Conservation (phyloP, 805 yeast species). For the Myxozyma neotropica region DNA sequence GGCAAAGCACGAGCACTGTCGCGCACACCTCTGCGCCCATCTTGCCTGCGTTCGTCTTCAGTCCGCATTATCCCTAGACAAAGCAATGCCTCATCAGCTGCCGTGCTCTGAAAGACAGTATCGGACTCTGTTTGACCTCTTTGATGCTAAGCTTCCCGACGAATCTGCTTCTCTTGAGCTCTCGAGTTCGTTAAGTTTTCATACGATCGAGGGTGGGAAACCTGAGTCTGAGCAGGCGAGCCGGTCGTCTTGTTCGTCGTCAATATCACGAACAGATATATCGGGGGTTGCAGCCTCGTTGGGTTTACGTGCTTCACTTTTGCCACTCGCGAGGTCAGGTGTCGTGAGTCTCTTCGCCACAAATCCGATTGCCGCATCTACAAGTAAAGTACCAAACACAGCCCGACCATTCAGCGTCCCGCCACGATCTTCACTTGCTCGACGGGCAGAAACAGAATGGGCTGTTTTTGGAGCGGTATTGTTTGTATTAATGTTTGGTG, state of each 20-base stretch:
- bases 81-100: slow-evolving; percentile 15
- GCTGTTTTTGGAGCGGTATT: slow-evolving; percentile 20
- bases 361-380: neutral
- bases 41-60: slow-evolving; percentile 23
- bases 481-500: slow-evolving; percentile 18
- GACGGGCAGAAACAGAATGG: slow-evolving; percentile 12
- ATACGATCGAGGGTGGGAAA: too few species aligned
- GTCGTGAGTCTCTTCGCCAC: neutral
- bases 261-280: neutral
- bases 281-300: neutral
- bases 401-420: slow-evolving; percentile 5
- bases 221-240: neutral
- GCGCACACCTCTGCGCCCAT: slow-evolving; percentile 28
- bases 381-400: neutral
- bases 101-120: slow-evolving; percentile 22
- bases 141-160: slow-evolving; percentile 14
- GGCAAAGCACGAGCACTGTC: slow-evolving; percentile 21
- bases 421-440: neutral
- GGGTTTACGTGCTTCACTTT: neutral
- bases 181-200: neutral
- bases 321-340: neutral
- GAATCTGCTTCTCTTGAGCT: neutral
- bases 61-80: slow-evolving; percentile 11
- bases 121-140: slow-evolving; percentile 9
- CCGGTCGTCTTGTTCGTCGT: too few species aligned